A percentile compares a stretch with the other conserved stretches of the same genome.
Conservation (phyloP, 2,329 filamentous ascomycete genomes). For the Aspergillus chevalieri region DNA sequence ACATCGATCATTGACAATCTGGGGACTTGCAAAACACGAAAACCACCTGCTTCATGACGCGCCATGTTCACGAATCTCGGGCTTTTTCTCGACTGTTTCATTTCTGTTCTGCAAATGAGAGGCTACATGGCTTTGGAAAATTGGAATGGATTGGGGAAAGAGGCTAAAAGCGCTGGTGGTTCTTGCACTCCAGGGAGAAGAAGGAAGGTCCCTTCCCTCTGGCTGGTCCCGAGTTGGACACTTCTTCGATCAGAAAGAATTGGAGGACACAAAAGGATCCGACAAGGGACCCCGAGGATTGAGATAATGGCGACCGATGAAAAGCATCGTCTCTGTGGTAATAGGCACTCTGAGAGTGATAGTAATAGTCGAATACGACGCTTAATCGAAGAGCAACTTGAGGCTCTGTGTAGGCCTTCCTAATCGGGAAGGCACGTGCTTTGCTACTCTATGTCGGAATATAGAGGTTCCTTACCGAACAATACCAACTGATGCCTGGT, state of each 20-base stretch:
- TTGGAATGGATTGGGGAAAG: not conserved
- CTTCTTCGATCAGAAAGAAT: not conserved
- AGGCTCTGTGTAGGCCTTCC: not conserved
- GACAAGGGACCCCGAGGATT: not conserved
- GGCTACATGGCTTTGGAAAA: not conserved
- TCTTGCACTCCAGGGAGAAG: not conserved
- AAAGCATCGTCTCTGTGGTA: not conserved
- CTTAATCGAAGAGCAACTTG: not conserved
- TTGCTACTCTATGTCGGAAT: not conserved
- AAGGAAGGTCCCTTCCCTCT: not conserved
- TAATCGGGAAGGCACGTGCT: not conserved
- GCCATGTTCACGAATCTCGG: not conserved
- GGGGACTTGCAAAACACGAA: not conserved
- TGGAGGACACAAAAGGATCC: not conserved
- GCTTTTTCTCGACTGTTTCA: not conserved
- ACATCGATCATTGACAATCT: not conserved
- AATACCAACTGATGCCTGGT: too few relatives aligned
- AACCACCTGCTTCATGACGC: not conserved
- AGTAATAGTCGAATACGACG: not conserved
- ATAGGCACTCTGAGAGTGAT: not conserved
- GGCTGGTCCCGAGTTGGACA: not conserved
- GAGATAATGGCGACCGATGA: not conserved
- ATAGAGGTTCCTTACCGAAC: too few relatives aligned
- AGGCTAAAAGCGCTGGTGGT: not conserved
- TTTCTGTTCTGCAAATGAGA: not conserved